Conservation (phyloP, 1,284 basidiomycete species). For the Leccinum pachyderme region DNA sequence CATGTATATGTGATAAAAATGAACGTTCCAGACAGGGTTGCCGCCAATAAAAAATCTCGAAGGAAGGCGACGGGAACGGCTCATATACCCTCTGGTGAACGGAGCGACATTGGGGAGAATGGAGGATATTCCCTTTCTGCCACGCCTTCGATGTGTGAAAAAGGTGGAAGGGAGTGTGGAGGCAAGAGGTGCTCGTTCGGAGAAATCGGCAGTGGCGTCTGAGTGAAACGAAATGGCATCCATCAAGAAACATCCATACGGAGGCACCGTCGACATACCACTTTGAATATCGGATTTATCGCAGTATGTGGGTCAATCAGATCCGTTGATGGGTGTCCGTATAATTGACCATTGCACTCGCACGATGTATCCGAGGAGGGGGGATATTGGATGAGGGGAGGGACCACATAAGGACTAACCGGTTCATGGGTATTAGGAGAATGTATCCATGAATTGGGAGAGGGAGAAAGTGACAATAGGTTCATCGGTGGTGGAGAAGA, state of each 20-base stretch:
- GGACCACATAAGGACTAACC: slow-evolving; percentile 34
- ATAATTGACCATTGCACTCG: slow-evolving; percentile 40
- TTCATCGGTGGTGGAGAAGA: slow-evolving; percentile 75
- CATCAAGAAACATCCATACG: slow-evolving; percentile 28
- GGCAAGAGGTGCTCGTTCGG: slow-evolving; percentile 41
- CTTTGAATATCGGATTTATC: slow-evolving; percentile 90
- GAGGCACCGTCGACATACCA: slow-evolving; percentile 58
- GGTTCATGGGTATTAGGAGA: slow-evolving; percentile 45
- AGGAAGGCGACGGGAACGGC: slow-evolving; percentile 24
- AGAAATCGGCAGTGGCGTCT: slow-evolving; percentile 55
- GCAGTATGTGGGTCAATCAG: slow-evolving; percentile 59
- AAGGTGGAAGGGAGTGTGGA: slow-evolving; percentile 64
- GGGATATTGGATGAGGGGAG: slow-evolving; percentile 39
- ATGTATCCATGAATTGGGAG: slow-evolving; percentile 51
- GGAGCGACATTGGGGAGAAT: slow-evolving; percentile 70
- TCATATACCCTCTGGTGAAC: slow-evolving; percentile 48
- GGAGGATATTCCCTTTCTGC: slow-evolving; percentile 71
- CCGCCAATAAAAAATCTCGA: slow-evolving; percentile 24
- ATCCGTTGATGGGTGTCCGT: slow-evolving; percentile 48
- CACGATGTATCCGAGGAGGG: slow-evolving; percentile 36
- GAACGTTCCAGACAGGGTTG: slow-evolving; percentile 24
- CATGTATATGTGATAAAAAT: slow-evolving; percentile 28
- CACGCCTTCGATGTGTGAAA: slow-evolving; percentile 75
- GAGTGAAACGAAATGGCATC: slow-evolving; percentile 19
- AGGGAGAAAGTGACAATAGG: slow-evolving; percentile 63